A percentile compares a stretch with the other conserved stretches of the same genome.
phyloP scores from a whole-genome alignment of 106 monocot species.

The Dendrobium huoshanense region DNA sequence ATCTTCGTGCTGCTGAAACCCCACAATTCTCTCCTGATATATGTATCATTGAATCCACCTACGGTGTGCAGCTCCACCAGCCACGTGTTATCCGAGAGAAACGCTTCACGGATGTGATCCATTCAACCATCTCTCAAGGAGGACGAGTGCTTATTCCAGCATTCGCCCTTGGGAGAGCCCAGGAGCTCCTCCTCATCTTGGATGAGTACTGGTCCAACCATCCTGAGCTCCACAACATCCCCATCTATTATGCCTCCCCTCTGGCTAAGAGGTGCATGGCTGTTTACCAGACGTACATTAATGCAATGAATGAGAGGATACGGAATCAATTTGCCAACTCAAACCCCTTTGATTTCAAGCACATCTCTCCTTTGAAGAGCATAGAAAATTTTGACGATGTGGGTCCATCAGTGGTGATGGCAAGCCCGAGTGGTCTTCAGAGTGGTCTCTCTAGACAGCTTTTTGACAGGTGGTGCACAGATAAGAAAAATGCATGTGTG shows the following conservation, averaged over 20 bases:
- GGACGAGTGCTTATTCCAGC: slow-evolving; percentile 97
- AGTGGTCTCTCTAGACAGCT: slow-evolving; percentile 94
- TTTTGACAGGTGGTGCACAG: slow-evolving; percentile 96
- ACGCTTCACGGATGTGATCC: slow-evolving; percentile 90
- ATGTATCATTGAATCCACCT: slow-evolving; percentile 96
- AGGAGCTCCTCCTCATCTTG: slow-evolving; percentile 93
- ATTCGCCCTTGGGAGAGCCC: slow-evolving; percentile 92
- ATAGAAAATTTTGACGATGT: slow-evolving; percentile 92
- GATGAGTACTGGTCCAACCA: slow-evolving; percentile 96
- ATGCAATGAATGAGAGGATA: slow-evolving; percentile 96
- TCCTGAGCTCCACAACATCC: slow-evolving; percentile 86
- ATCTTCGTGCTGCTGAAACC: slow-evolving; percentile 64
- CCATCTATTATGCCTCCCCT: slow-evolving; percentile 94
- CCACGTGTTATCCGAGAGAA: slow-evolving; percentile 78
- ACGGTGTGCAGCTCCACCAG: slow-evolving; percentile 94
- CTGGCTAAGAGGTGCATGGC: slow-evolving; percentile 97
- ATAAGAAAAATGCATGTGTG: slow-evolving; percentile 90
- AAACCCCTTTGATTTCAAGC: slow-evolving; percentile 93
- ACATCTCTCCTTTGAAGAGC: slow-evolving; percentile 87
- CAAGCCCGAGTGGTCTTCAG: slow-evolving; percentile 88
- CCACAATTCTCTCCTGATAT: slow-evolving; percentile 60
- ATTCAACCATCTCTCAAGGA: slow-evolving; percentile 69
- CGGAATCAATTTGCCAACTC: slow-evolving; percentile 75
- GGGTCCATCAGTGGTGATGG: slow-evolving; percentile 97
- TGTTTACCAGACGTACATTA: slow-evolving; percentile 99